Conservation (phyloP, 805 yeast genomes). For the Kazachstania kunashirensis region DNA sequence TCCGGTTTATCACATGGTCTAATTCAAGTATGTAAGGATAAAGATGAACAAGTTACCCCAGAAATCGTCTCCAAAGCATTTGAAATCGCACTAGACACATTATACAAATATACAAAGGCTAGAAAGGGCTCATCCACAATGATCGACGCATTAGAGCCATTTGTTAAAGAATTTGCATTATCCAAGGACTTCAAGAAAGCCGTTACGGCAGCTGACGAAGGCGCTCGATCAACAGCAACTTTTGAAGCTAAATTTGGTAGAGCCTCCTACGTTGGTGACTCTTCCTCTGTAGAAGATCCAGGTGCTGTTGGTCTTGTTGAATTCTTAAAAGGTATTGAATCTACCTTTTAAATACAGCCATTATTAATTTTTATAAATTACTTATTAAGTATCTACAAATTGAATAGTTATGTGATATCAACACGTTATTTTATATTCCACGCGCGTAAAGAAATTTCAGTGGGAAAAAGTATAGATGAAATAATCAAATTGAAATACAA, state of each 20-base stretch:
- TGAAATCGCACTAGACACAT: conserved; percentile 51
- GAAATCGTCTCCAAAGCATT: conserved; percentile 41
- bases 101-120: conserved; percentile 82
- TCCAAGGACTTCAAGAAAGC: conserved; percentile 51
- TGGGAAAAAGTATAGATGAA: no score
- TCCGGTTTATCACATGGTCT: conserved; percentile 61
- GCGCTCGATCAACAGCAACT: conserved; percentile 67
- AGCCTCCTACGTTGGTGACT: conserved; percentile 85
- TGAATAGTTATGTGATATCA: no score
- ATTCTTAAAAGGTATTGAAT: conserved; percentile 33
- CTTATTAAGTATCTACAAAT: no score
- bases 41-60: conserved; percentile 24
- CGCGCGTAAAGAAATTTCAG: no score
- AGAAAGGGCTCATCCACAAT: conserved; percentile 82
- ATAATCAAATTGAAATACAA: no score
- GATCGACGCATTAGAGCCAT: conserved; percentile 83
- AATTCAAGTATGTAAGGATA: conserved; percentile 19
- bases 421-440: no score
- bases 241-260: conserved; percentile 85
- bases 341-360: conserved; percentile 7
- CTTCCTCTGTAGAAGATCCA: conserved; percentile 70
- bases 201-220: conserved; percentile 56
- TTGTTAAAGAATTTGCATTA: conserved; percentile 49
- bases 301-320: conserved; percentile 84
- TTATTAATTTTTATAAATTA: no score